phyloP scores from a whole-genome alignment of 495 filamentous ascomycete species.

The Cetradonia linearis region DNA sequence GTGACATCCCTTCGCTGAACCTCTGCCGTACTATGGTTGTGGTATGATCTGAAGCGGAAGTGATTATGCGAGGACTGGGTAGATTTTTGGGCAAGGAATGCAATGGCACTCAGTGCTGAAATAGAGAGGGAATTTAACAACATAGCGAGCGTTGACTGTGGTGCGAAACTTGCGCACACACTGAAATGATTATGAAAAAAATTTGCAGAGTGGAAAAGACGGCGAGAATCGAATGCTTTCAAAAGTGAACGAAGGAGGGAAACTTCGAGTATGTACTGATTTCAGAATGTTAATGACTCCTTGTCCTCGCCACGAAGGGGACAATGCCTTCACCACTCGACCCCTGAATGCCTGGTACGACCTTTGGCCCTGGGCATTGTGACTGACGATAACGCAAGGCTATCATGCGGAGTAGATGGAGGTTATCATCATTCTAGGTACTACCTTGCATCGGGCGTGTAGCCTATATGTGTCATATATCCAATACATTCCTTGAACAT shows the following conservation, averaged over 20 bases:
- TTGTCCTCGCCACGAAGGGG: background rate
- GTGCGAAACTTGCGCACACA: constrained; percentile 1
- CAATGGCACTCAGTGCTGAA: constrained; percentile 2
- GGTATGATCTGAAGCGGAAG: background rate
- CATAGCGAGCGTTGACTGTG: background rate
- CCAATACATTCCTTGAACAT: background rate
- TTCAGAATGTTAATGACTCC: background rate
- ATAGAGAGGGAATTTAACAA: background rate
- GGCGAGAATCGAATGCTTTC: background rate
- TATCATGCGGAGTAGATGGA: no score
- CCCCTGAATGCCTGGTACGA: background rate
- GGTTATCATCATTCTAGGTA: background rate
- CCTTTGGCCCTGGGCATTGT: background rate
- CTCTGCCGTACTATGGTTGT: background rate
- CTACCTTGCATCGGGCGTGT: background rate
- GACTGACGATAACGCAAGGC: background rate
- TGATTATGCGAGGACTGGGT: constrained; percentile 4
- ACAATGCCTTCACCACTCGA: background rate
- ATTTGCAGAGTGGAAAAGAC: background rate
- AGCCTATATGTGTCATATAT: background rate
- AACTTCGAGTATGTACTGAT: background rate
- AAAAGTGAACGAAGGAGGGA: background rate
- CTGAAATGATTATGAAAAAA: background rate
- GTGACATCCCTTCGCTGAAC: constrained; percentile 3
- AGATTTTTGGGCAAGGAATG: constrained; percentile 7